These are phyloP conservation scores for Hypoxylon rickii DNA, from an alignment of 495 filamentous ascomycete species.

Conservation along the genomic window DNA sequence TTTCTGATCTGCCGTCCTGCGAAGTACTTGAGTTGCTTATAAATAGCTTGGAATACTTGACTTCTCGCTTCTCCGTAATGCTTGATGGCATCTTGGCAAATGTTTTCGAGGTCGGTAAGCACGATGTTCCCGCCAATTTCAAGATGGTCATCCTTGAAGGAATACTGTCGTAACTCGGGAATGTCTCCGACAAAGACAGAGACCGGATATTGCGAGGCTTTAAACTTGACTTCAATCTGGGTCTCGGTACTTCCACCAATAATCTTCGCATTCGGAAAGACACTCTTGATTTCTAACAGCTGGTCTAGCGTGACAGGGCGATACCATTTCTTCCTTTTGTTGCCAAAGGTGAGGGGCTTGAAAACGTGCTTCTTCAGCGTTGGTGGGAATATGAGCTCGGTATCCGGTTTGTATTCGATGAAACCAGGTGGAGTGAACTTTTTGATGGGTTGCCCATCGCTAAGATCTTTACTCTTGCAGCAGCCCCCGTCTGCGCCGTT, in stretches of 20 bases:
- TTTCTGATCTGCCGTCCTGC: constrained; percentile 95
- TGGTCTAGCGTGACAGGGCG: constrained; percentile 86
- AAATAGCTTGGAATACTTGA: constrained; percentile 74
- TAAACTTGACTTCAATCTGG: constrained; percentile 98
- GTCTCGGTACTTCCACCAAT: constrained; percentile 97
- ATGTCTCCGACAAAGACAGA: constrained; percentile 96
- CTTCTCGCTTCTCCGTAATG: constrained; percentile 72
- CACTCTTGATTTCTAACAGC: constrained; percentile 85
- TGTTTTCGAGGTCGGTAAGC: constrained; percentile 78
- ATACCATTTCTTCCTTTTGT: constrained; percentile 94
- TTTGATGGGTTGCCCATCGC: constrained; percentile 61
- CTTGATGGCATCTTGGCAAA: constrained; percentile 76
- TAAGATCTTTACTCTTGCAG: constrained; percentile 55
- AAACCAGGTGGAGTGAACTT: constrained; percentile 81
- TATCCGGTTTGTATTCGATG: constrained; percentile 89
- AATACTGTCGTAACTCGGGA: constrained; percentile 78
- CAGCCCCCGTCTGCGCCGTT: constrained; percentile 55
- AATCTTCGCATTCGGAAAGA: constrained; percentile 85
- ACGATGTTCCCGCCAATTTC: constrained; percentile 92
- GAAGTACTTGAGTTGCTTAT: constrained; percentile 88
- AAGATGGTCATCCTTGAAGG: constrained; percentile 76
- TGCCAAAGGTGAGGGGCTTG: constrained; percentile 84
- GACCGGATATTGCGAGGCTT: constrained; percentile 84
- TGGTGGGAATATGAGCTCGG: constrained; percentile 93
- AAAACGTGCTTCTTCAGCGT: constrained; percentile 79